Percentiles rank a stretch among this genome's conserved stretches.
These are phyloP conservation scores for Ceratocystis huliohia DNA, from an alignment of 2,329 filamentous ascomycete genomes.

Conservation along the genomic window DNA sequence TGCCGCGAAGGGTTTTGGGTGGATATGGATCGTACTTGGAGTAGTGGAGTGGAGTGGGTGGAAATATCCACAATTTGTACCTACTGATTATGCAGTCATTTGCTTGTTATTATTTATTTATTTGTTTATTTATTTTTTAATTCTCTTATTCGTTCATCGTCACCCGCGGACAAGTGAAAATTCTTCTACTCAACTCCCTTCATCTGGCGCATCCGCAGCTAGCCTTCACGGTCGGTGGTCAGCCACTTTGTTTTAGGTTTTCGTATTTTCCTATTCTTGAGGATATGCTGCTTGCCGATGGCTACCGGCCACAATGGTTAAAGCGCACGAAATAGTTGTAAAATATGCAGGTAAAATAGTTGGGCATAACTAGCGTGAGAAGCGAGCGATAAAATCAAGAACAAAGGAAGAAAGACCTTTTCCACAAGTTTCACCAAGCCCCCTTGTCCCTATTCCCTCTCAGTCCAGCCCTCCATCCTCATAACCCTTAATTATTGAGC, in stretches of 20 bases:
- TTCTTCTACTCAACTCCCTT: background rate
- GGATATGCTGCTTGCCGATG: background rate
- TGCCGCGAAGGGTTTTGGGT: background rate
- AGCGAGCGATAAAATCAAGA: background rate
- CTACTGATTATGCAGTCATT: no score
- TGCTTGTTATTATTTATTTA: no score
- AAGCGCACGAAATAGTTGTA: background rate
- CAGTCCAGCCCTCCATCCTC: background rate
- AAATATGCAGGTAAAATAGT: no score
- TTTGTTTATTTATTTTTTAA: no score
- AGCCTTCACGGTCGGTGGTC: background rate
- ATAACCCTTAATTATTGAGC: background rate
- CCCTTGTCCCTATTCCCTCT: background rate
- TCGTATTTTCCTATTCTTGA: background rate
- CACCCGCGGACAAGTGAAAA: constrained; percentile 4
- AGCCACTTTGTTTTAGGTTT: background rate
- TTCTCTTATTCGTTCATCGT: no score
- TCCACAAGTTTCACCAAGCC: background rate
- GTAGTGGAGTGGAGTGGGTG: no score
- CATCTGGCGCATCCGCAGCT: background rate
- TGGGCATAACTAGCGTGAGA: no score
- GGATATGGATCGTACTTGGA: no score
- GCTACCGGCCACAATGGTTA: background rate
- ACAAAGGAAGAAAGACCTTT: background rate
- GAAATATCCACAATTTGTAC: no score